Evolutionary conservation across 2,329 filamentous ascomycete genomes (phyloP).

Genomic region (Talaromyces islandicus): DNA sequence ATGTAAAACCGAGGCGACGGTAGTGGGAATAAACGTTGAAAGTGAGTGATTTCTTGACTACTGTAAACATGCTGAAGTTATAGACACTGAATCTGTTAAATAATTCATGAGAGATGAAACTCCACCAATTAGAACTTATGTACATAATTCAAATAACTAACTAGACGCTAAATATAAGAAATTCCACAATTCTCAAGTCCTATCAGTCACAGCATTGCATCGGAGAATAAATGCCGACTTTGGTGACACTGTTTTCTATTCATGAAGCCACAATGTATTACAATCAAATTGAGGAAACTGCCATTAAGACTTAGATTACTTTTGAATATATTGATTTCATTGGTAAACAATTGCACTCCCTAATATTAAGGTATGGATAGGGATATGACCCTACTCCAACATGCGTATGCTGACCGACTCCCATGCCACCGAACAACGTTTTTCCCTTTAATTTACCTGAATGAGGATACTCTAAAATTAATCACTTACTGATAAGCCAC

Average conservation of each 20-base stretch:
- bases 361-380: too few relatives aligned
- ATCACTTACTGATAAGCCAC: too few relatives aligned
- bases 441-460: too few relatives aligned
- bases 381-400: too few relatives aligned
- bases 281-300: background rate
- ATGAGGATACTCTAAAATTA: too few relatives aligned
- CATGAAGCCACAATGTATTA: background rate
- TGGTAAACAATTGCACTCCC: too few relatives aligned
- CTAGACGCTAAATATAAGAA: background rate
- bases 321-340: background rate
- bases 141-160: background rate
- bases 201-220: background rate
- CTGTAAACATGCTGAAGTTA: too few relatives aligned
- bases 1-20: background rate
- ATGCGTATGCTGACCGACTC: too few relatives aligned
- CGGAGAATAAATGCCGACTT: background rate
- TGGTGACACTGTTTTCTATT: background rate
- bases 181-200: background rate
- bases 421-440: too few relatives aligned
- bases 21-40: background rate
- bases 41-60: background rate
- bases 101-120: too few relatives aligned
- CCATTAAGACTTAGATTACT: background rate
- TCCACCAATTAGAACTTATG: too few relatives aligned
- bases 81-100: too few relatives aligned